phyloP scores from a whole-genome alignment of 495 filamentous ascomycete species.

The Trichodelitschia bisporula region DNA sequence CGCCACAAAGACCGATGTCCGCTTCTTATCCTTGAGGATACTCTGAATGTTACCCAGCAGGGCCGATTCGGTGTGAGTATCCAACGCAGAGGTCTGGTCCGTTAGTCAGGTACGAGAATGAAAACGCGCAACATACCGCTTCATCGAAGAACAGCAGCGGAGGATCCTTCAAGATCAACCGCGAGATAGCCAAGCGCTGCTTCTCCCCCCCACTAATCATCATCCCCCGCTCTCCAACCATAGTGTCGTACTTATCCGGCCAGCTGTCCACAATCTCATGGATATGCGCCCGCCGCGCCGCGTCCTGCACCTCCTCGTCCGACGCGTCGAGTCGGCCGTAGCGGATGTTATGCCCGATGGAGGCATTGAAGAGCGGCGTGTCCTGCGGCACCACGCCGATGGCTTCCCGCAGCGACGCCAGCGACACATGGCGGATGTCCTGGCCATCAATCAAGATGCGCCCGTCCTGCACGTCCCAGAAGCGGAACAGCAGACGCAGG shows the following conservation, averaged over 20 bases:
- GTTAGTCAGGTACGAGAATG: slow-evolving; percentile 2
- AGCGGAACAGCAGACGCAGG: slow-evolving; percentile 73
- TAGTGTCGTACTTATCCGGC: slow-evolving; percentile 73
- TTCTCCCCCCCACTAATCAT: slow-evolving; percentile 96
- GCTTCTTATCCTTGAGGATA: slow-evolving; percentile 65
- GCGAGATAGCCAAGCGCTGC: slow-evolving; percentile 69
- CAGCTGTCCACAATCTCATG: slow-evolving; percentile 55
- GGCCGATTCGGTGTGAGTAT: slow-evolving; percentile 86
- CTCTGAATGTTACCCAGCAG: slow-evolving; percentile 84
- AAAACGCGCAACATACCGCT: slow-evolving; percentile 29
- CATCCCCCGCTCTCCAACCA: slow-evolving; percentile 87
- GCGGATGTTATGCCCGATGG: slow-evolving; percentile 80
- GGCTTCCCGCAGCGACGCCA: slow-evolving; percentile 58
- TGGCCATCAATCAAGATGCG: slow-evolving; percentile 83
- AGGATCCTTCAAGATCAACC: slow-evolving; percentile 77
- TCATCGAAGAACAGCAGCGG: slow-evolving; percentile 92
- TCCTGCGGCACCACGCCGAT: slow-evolving; percentile 97
- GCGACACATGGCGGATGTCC: slow-evolving; percentile 58
- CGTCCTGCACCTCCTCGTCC: slow-evolving; percentile 43
- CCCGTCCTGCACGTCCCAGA: slow-evolving; percentile 73
- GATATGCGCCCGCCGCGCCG: slow-evolving; percentile 59
- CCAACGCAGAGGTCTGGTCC: slow-evolving; percentile 61
- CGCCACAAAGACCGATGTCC: slow-evolving; percentile 86
- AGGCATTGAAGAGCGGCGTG: slow-evolving; percentile 89
- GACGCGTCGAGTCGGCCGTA: slow-evolving; percentile 76